Conservation (phyloP, 345 rosid species). For the Ceriops tagal region DNA sequence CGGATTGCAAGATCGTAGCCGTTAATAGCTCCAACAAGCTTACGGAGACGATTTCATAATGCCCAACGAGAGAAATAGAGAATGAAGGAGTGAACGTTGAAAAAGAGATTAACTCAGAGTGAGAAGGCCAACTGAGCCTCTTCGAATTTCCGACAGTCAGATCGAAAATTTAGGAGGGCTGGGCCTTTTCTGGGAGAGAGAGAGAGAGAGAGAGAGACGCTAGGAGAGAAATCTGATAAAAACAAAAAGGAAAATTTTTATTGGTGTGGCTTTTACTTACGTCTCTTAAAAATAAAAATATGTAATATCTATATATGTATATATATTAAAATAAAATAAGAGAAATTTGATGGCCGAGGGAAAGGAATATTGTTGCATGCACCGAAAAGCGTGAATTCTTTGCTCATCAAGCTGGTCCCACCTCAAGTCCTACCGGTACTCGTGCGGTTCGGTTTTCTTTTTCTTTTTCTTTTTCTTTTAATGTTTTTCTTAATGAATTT, state of each 20-base stretch:
- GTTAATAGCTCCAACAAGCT: slow-evolving; percentile 18
- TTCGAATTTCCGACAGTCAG: slow-evolving; percentile 15
- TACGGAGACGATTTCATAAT: slow-evolving; percentile 1
- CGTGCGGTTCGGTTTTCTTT: not conserved
- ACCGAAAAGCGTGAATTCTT: slow-evolving; percentile 1
- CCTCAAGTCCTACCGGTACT: not conserved
- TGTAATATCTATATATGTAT: no score
- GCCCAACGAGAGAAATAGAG: not conserved
- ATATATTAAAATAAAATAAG: not conserved
- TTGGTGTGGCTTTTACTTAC: not conserved
- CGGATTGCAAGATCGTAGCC: slow-evolving; percentile 19
- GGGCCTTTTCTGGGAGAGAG: not conserved
- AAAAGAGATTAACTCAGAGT: not conserved
- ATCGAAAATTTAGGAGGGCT: slow-evolving; percentile 33
- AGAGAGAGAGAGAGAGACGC: not conserved
- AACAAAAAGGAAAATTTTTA: not conserved
- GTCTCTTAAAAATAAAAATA: not conserved
- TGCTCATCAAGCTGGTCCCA: not conserved
- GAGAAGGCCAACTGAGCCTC: not conserved
- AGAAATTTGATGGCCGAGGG: slow-evolving; percentile 27
- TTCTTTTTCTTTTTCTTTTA: not conserved
- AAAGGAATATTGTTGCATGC: slow-evolving; percentile 37
- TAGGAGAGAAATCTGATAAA: not conserved
- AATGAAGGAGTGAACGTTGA: not conserved
- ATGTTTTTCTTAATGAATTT: not conserved